These are phyloP conservation scores for Vanilla planifolia DNA, from an alignment of 106 monocot species.

Conservation along the genomic window DNA sequence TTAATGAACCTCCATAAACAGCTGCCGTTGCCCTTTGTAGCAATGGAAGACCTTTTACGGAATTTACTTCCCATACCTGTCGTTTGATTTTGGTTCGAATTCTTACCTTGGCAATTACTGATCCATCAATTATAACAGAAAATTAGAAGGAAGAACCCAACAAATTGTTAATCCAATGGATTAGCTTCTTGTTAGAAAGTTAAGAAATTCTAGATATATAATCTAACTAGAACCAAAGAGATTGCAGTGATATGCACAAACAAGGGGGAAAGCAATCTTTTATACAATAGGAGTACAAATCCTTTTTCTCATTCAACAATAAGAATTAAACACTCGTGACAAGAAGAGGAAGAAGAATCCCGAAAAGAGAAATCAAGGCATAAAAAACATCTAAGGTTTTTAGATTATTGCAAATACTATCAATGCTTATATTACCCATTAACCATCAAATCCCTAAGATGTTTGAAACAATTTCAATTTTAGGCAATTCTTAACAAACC, in stretches of 20 bases:
- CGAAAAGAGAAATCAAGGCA: no score
- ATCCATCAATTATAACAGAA: slow-evolving; percentile 13
- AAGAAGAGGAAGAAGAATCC: no score
- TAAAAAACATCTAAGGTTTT: no score
- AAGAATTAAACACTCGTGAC: neutral
- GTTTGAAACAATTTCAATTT: neutral
- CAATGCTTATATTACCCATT: no score
- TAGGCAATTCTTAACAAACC: no score
- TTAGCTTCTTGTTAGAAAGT: neutral
- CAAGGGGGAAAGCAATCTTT: neutral
- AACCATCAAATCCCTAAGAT: neutral
- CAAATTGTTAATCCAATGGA: neutral
- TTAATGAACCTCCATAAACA: slow-evolving; percentile 61
- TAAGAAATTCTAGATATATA: neutral
- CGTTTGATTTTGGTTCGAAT: neutral
- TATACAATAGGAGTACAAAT: neutral
- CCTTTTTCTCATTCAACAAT: neutral
- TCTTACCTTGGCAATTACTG: neutral
- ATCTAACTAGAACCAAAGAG: neutral
- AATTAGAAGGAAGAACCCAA: slow-evolving; percentile 12
- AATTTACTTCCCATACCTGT: slow-evolving; percentile 36
- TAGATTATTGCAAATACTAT: no score
- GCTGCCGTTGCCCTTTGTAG: slow-evolving; percentile 30
- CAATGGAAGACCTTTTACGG: slow-evolving; percentile 8
- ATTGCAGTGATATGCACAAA: neutral